Base-by-base conservation (phyloP, 2,329 filamentous ascomycete genomes). In the Truncatella angustata region DNA sequence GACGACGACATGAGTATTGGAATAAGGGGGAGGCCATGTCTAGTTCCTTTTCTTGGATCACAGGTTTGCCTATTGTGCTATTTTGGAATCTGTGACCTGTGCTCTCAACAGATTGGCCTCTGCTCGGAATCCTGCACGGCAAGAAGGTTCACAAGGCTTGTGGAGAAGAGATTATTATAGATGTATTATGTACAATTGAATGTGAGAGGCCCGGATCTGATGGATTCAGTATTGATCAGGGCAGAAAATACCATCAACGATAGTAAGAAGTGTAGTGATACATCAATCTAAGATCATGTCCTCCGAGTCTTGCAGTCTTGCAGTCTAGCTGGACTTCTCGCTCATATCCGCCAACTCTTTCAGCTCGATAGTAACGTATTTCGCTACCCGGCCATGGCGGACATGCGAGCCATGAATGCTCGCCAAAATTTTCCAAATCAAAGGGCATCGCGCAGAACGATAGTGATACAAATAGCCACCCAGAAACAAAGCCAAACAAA, bases 381-480 rank as follows among this genome's bases (percentile, higher is more conserved):
- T n/a, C 36, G 16, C 16, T 7, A 39, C 7, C 9, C 18, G 14
- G 9, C 10, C 9, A 39, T 10, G 12, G 18, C 5, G 26, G 26
- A 46, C n/a, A n/a, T n/a, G n/a, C n/a, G 26, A n/a, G 26, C 7
- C 23, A 24, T 28, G 18, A 10, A 18, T 5, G 24, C n/a, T n/a
- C n/a, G n/a, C n/a, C n/a, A n/a, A n/a, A n/a, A n/a, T n/a, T n/a
- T 20, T n/a, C 23, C 23, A 21, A 24, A n/a, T 24, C 7, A 10
- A 18, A 46, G 6, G 20, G 16, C 14, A 18, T 18, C 16, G n/a
- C n/a, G 10, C 36, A 48, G 21, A 37, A 51, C 32, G 35, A 36
- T 58, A 51, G 43, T 63, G 56, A 56, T 62, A 63, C 58, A 65
- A 53, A 37, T 50, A 14, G 32, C 51, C 20, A 26, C 46, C 52